phyloP scores from a whole-genome alignment of 805 yeast species.

The Candida silvicultrix region DNA sequence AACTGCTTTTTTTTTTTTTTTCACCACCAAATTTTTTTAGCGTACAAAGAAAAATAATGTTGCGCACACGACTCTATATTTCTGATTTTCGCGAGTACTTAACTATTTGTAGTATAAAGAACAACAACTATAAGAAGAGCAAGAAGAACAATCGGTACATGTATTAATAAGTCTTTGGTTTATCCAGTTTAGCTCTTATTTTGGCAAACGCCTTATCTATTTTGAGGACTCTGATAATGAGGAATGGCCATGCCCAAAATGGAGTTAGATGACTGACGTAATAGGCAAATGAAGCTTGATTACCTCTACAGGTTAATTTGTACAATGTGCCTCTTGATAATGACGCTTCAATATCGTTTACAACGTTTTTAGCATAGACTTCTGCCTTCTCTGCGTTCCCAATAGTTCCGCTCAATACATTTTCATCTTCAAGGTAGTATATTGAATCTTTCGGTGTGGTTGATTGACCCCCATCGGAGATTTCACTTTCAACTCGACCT shows the following conservation, averaged over 20 bases:
- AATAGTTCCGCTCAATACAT: neutral
- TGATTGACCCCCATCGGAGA: slow-evolving; percentile 9
- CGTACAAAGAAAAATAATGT: neutral
- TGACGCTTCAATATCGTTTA: slow-evolving; percentile 22
- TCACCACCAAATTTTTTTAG: neutral
- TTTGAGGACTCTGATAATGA: neutral
- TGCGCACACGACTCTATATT: too few relatives aligned
- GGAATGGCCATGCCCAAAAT: neutral
- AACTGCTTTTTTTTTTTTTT: too few relatives aligned
- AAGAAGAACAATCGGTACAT: too few relatives aligned
- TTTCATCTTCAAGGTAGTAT: slow-evolving; percentile 8
- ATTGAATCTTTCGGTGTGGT: slow-evolving; percentile 5
- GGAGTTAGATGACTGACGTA: slow-evolving; percentile 4
- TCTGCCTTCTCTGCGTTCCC: slow-evolving; percentile 23
- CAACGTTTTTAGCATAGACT: slow-evolving; percentile 31
- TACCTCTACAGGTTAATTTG: slow-evolving; percentile 10
- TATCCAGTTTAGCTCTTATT: neutral
- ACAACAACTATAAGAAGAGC: too few relatives aligned
- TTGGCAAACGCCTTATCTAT: neutral
- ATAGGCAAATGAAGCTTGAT: slow-evolving; percentile 4
- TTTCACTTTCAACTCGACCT: slow-evolving; percentile 33
- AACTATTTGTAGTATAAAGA: too few relatives aligned
- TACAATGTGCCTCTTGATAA: slow-evolving; percentile 1
- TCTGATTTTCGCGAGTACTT: too few relatives aligned
- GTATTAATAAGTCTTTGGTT: neutral